Conservation (phyloP, 1,139 yeast genomes). For the Candida sp. region DNA sequence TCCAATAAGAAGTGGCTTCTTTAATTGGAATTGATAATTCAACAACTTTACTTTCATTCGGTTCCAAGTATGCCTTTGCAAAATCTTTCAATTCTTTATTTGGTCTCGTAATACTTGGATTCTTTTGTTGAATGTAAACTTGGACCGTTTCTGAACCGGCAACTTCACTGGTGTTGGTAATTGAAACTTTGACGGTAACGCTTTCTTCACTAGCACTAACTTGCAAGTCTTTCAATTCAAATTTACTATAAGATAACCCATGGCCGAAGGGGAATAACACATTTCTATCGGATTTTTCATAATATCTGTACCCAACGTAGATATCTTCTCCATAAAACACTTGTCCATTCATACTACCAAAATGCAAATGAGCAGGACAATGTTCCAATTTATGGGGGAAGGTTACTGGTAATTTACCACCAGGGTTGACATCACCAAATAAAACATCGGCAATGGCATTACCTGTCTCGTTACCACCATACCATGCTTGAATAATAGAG, state of each 20-base stretch:
- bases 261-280: slow-evolving; percentile 22
- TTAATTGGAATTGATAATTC: slow-evolving; percentile 32
- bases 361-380: slow-evolving; percentile 21
- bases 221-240: slow-evolving; percentile 11
- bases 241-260: slow-evolving; percentile 22
- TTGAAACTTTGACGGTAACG: slow-evolving; percentile 21
- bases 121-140: slow-evolving; percentile 35
- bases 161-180: slow-evolving; percentile 33
- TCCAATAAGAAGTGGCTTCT: slow-evolving; percentile 55
- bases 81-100: slow-evolving; percentile 55
- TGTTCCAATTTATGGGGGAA: slow-evolving; percentile 20
- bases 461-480: slow-evolving; percentile 24
- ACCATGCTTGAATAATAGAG: slow-evolving; percentile 44
- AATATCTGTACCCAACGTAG: slow-evolving; percentile 23
- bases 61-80: slow-evolving; percentile 39
- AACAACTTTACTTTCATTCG: slow-evolving; percentile 38
- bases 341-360: slow-evolving; percentile 18
- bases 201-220: slow-evolving; percentile 9
- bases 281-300: slow-evolving; percentile 16
- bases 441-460: slow-evolving; percentile 25
- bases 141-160: slow-evolving; percentile 47
- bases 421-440: slow-evolving; percentile 26
- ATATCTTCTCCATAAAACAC: slow-evolving; percentile 25
- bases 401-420: slow-evolving; percentile 22
- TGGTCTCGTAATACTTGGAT: slow-evolving; percentile 45